Evolutionary conservation across 768 basidiomycete species (phyloP).

Genomic region (Plicaturopsis crispa): DNA sequence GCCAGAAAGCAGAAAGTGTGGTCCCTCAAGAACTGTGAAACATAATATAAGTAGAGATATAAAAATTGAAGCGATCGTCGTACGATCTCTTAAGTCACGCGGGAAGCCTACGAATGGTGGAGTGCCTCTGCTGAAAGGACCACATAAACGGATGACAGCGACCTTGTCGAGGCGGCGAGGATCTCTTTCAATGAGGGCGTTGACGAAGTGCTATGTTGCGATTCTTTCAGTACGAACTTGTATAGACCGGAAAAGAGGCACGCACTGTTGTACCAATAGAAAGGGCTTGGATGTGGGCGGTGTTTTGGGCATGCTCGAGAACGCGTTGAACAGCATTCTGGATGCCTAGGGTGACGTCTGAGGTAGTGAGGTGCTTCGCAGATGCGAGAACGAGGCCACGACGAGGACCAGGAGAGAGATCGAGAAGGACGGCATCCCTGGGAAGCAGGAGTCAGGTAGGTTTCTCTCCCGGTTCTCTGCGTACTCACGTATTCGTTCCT

Average conservation of each 20-base stretch:
- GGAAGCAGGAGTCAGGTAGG: background rate
- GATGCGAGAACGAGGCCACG: constrained; percentile 29
- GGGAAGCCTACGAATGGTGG: constrained; percentile 53
- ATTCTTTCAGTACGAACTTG: constrained; percentile 10
- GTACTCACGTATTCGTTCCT: constrained; percentile 24
- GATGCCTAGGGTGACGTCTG: constrained; percentile 53
- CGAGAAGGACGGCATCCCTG: constrained; percentile 22
- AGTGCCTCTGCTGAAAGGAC: constrained; percentile 48
- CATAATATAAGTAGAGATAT: constrained; percentile 20
- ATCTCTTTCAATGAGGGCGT: constrained; percentile 55
- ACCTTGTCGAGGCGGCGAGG: constrained; percentile 45
- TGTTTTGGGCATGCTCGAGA: constrained; percentile 27
- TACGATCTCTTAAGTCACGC: constrained; percentile 18
- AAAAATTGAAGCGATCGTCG: no score
- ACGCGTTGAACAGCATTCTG: constrained; percentile 40
- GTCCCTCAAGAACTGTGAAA: constrained; percentile 27
- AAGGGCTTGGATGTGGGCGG: constrained; percentile 36
- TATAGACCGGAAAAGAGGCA: background rate
- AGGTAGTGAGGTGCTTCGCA: constrained; percentile 45
- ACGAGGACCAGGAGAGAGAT: constrained; percentile 18
- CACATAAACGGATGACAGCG: constrained; percentile 57
- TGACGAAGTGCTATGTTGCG: constrained; percentile 37
- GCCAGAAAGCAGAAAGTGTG: constrained; percentile 31
- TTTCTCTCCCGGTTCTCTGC: background rate
- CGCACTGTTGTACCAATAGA: constrained; percentile 56